Evolutionary conservation across 345 rosid species (phyloP).

Genomic region (Populus ilicifolia): DNA sequence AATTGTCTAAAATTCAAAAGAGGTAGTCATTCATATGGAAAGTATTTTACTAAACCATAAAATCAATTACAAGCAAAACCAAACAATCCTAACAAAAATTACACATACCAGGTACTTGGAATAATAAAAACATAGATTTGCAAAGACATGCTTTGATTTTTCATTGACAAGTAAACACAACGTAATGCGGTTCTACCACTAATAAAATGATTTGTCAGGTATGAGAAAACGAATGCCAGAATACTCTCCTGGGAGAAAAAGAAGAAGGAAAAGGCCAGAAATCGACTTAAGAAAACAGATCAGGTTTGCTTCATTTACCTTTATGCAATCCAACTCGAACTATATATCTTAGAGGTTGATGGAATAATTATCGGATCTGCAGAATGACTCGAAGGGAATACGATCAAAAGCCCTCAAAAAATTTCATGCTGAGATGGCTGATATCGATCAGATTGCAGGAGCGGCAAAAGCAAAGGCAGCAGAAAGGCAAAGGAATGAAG

Average conservation of each 20-base stretch:
- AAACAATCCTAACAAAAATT: neutral
- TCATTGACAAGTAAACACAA: neutral
- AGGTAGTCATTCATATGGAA: constrained; percentile 28
- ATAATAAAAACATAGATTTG: neutral
- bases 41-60: neutral
- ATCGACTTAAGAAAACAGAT: constrained; percentile 43
- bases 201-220: constrained; percentile 40
- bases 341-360: constrained; percentile 1
- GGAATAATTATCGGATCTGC: constrained; percentile 22
- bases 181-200: neutral
- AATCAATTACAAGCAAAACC: neutral
- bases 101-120: neutral
- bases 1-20: constrained; percentile 43
- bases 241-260: constrained; percentile 58
- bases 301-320: constrained; percentile 38
- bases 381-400: constrained; percentile 40
- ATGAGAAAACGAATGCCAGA: constrained; percentile 38
- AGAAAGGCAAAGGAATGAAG: constrained; percentile 48
- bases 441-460: constrained; percentile 39
- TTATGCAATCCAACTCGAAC: neutral
- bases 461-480: constrained; percentile 55
- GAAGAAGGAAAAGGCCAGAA: constrained; percentile 52
- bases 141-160: neutral
- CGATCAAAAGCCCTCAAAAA: constrained; percentile 41
- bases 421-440: constrained; percentile 38